Base-by-base conservation (phyloP, 345 rosid species). In the Acer yangbiense region DNA sequence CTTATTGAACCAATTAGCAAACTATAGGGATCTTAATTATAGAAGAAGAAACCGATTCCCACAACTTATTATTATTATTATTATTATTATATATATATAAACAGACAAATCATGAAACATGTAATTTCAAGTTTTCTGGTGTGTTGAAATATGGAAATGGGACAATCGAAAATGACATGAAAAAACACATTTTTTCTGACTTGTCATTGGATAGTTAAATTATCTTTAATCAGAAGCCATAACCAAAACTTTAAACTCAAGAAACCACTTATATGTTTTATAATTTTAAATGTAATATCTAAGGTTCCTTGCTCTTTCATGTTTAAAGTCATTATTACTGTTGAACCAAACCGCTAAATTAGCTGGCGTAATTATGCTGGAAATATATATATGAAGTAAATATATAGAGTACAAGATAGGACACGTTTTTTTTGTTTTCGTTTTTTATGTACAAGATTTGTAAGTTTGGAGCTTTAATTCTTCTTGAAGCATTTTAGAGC, bases 181-280 rank as follows among this genome's bases (percentile, higher is more conserved):
- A 74, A 63, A 74, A 41, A 75, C 61, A 69, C 2, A 43, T 55
- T 17, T 44, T 44, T 6, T 46, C 44, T 20, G 25, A 70, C 27
- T 69, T 41, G 63, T 61, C 66, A 66, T 48, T 62, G 23, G 65
- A 50, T 16, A 65, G 55, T 71, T 81, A 3, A 35, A 35, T 35
- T 78, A 55, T 32, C 87, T 81, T 84, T 76, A 72, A 79, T 77
- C 41, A 77, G 75, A 81, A 82, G 85, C 80, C 80, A 80, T 52
- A 55, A 55, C 68, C 20, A 73, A 82, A 82, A 80, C 88, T 78
- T 85, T 72, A 4, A 58, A 78, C 71, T 65, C 58, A 85, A 72
- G 88, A 54, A 81, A 83, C 23, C 73, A 50, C 65, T 52, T 25
- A 23, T 54, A 41, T 7, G 66, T 46, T 75, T 71, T 1, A 50